A percentile compares a stretch with the other conserved stretches of the same genome.
These are phyloP conservation scores for Cytospora schulzeri DNA, from an alignment of 2,329 filamentous ascomycete genomes.

Conservation along the genomic window DNA sequence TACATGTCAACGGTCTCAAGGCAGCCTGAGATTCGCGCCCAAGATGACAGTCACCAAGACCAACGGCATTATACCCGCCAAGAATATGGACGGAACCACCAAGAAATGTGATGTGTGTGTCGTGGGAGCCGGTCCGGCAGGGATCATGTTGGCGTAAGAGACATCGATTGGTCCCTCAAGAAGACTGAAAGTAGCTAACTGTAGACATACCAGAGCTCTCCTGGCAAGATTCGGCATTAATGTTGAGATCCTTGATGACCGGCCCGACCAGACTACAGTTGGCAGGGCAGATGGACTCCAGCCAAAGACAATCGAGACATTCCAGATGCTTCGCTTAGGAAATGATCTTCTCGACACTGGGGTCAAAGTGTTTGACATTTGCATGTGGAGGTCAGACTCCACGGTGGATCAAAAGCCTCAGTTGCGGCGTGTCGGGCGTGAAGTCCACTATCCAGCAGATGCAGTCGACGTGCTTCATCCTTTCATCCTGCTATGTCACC, in stretches of 20 bases:
- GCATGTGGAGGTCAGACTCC: conserved; percentile 63
- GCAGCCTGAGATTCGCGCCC: neutral
- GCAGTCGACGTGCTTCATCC: conserved; percentile 39
- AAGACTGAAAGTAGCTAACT: conserved; percentile 45
- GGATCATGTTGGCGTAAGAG: conserved; percentile 53
- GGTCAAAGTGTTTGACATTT: conserved; percentile 68
- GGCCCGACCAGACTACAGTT: conserved; percentile 66
- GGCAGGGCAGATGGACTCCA: conserved; percentile 70
- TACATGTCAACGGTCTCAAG: neutral
- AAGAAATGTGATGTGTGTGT: conserved; percentile 44
- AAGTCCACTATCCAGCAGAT: conserved; percentile 26
- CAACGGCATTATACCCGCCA: neutral
- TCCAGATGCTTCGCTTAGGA: conserved; percentile 65
- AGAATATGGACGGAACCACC: neutral
- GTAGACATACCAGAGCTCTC: conserved; percentile 44
- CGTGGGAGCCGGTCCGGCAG: conserved; percentile 58
- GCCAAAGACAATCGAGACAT: conserved; percentile 72
- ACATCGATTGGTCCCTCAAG: conserved; percentile 6
- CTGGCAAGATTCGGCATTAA: conserved; percentile 70
- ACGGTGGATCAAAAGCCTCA: conserved; percentile 41
- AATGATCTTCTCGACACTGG: conserved; percentile 63
- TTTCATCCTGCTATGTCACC: conserved; percentile 47
- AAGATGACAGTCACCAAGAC: conserved; percentile 9
- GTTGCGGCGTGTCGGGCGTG: conserved; percentile 60
- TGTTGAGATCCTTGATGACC: conserved; percentile 67